phyloP scores from a whole-genome alignment of 129 eudicot species.

The Chrysanthemum seticuspe region DNA sequence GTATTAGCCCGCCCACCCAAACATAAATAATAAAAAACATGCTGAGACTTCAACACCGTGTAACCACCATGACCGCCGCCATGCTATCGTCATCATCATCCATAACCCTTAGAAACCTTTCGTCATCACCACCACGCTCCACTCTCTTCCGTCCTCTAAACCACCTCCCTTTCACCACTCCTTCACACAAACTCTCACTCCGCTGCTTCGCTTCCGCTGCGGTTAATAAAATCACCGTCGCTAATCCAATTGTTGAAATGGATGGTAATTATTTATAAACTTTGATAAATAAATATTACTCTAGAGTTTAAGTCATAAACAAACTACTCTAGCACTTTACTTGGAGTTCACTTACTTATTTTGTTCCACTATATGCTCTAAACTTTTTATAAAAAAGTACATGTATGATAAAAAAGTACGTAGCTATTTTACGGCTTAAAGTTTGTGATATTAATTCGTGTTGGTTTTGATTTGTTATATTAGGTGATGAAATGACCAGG shows the following conservation, averaged over 20 bases:
- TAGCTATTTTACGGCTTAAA: no score
- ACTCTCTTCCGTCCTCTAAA: conserved; percentile 18
- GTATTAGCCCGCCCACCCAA: no score
- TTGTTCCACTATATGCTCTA: no score
- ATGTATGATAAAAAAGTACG: no score
- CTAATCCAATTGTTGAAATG: conserved; percentile 90
- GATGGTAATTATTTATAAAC: conserved; percentile 47
- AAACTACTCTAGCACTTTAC: no score
- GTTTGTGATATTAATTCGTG: no score
- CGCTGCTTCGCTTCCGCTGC: conserved; percentile 76
- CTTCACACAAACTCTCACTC: conserved; percentile 42
- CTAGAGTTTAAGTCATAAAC: no score
- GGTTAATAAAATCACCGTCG: conserved; percentile 49
- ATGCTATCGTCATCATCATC: conserved; percentile 31
- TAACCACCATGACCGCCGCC: conserved; percentile 40
- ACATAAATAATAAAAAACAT: background rate
- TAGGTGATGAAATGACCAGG: conserved; percentile 98
- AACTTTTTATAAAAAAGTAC: no score
- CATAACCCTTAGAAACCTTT: conserved; percentile 35
- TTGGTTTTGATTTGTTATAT: background rate
- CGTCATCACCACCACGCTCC: conserved; percentile 19
- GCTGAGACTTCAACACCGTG: conserved; percentile 40
- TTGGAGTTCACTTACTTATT: no score
- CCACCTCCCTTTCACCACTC: conserved; percentile 26
- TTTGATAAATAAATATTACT: no score